phyloP scores from a whole-genome alignment of 306 rosid species.

The Gastrolobium bilobum region DNA sequence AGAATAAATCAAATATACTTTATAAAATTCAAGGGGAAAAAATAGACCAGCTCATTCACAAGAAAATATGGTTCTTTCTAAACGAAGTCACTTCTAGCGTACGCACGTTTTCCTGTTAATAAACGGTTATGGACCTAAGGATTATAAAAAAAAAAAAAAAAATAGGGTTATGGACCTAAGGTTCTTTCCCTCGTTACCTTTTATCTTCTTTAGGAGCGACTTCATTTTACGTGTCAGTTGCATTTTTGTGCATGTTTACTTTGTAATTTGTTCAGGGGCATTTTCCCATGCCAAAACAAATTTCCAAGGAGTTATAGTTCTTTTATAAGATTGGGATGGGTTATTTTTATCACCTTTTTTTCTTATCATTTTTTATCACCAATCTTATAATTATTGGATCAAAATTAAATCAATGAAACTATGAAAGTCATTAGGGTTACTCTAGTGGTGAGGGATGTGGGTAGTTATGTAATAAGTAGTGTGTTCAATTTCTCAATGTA shows the following conservation, averaged over 20 bases:
- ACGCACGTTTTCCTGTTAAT: slow-evolving; percentile 27
- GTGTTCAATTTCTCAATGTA: too few relatives aligned
- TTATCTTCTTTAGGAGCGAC: slow-evolving; percentile 79
- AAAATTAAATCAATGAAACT: too few relatives aligned
- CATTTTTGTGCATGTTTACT: slow-evolving; percentile 80
- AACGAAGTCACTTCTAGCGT: slow-evolving; percentile 45
- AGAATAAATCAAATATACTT: slow-evolving; percentile 66
- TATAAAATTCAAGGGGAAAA: slow-evolving; percentile 48
- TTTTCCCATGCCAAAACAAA: too few relatives aligned
- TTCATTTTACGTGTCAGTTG: slow-evolving; percentile 79
- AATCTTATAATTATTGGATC: too few relatives aligned
- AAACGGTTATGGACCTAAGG: not conserved
- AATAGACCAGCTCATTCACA: slow-evolving; percentile 44
- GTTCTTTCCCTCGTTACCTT: slow-evolving; percentile 57
- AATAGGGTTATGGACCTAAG: slow-evolving; percentile 19
- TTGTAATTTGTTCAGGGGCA: slow-evolving; percentile 21
- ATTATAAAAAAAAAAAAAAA: too few relatives aligned
- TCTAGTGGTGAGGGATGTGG: too few relatives aligned
- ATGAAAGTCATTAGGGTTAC: too few relatives aligned
- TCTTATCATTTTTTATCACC: too few relatives aligned
- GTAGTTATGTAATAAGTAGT: too few relatives aligned
- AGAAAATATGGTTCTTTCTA: slow-evolving; percentile 32
- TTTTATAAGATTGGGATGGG: too few relatives aligned
- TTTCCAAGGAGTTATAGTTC: too few relatives aligned
- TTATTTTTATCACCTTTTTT: too few relatives aligned